Percentiles rank a stretch among this genome's conserved stretches.
Conservation (phyloP, 176 grass and related monocot species). For the Alloteropsis semialata region DNA sequence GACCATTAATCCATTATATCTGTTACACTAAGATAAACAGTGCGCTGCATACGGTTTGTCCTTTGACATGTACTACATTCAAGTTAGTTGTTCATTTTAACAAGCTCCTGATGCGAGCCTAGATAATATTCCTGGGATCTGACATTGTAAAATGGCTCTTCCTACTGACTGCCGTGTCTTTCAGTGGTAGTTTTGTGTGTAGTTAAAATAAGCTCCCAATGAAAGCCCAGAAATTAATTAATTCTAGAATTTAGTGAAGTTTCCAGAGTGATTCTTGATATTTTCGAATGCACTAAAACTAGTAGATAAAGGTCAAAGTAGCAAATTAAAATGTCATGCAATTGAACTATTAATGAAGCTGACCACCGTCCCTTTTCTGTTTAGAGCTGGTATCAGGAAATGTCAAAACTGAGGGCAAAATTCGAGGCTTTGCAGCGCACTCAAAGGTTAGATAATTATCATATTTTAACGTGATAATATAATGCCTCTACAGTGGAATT, state of each 20-base stretch:
- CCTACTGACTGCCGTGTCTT: not conserved
- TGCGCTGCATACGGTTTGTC: not conserved
- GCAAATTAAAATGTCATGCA: not conserved
- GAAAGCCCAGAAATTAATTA: not conserved
- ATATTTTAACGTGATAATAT: not conserved
- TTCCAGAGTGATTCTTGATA: not conserved
- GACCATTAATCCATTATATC: not conserved
- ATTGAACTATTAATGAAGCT: conserved; percentile 1
- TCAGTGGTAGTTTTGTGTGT: not conserved
- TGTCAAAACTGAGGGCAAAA: conserved; percentile 93
- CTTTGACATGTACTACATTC: not conserved
- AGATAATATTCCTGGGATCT: not conserved
- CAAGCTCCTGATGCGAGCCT: not conserved
- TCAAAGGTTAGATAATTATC: conserved; percentile 61
- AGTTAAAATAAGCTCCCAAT: not conserved
- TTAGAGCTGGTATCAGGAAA: conserved; percentile 88
- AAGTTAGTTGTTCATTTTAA: not conserved
- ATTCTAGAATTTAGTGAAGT: not conserved
- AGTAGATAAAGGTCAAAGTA: not conserved
- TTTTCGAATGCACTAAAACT: not conserved
- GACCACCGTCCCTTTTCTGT: not conserved
- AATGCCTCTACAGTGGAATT: not conserved
- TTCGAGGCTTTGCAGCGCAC: conserved; percentile 82
- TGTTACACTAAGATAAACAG: not conserved
- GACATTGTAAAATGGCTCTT: too few relatives aligned